Conservation (phyloP, 805 yeast species). For the Tetrapisispora namnaoensis region DNA sequence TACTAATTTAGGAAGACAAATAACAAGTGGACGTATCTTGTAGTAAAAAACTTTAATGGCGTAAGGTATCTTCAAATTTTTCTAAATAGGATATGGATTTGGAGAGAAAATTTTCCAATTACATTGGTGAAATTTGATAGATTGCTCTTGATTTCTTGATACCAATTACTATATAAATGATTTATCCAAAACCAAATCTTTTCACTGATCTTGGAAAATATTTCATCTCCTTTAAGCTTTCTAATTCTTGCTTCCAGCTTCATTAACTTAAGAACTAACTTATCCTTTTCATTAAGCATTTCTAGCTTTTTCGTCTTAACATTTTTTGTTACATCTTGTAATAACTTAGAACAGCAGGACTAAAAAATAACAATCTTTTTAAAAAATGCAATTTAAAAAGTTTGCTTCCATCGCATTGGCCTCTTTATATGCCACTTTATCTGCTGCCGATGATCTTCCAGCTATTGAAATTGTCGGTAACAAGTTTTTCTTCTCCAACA, state of each 20-base stretch:
- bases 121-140: background rate
- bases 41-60: background rate
- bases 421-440: slow-evolving; percentile 21
- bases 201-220: background rate
- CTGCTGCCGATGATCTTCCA: slow-evolving; percentile 41
- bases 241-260: too few relatives aligned
- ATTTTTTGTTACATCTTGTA: background rate
- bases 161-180: background rate
- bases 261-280: too few relatives aligned
- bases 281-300: too few relatives aligned
- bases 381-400: slow-evolving; percentile 28
- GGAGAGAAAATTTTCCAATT: background rate
- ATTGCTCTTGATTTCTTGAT: too few relatives aligned
- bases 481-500: slow-evolving; percentile 66
- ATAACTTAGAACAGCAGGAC: background rate
- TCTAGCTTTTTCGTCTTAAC: too few relatives aligned
- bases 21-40: too few relatives aligned
- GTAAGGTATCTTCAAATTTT: too few relatives aligned
- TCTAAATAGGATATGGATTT: too few relatives aligned
- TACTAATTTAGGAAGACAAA: background rate
- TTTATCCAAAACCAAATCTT: background rate
- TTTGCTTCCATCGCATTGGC: slow-evolving; percentile 30
- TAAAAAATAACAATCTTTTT: background rate
- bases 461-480: slow-evolving; percentile 66
- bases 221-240: too few relatives aligned